Base-by-base conservation (phyloP, 345 rosid genomes). In the Reutealis trisperma region DNA sequence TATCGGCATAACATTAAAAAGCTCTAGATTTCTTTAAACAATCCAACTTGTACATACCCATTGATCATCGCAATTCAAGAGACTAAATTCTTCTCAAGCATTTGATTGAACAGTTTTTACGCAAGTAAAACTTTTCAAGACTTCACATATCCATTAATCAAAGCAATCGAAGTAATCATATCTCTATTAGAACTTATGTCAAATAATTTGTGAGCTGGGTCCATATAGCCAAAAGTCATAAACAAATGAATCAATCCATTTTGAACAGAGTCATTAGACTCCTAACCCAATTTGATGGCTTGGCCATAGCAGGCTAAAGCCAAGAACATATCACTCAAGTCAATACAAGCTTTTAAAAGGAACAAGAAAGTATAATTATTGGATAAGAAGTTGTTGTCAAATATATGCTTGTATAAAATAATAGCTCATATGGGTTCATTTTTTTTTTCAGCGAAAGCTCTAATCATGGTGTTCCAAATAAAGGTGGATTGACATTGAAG, bases 301-400 rank as follows among this genome's bases (percentile, higher is more conserved):
- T 79, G 90, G 61, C 75, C 79, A 70, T 87, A 87, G 66, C 68
- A 83, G 21, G 63, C 57, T 19, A 79, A 68, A 30, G 82, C 88
- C 52, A 63, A 34, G 22, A 44, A 10, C 52, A 62, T 60, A 58
- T 81, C 57, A 0, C 72, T 63, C 21, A 81, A 77, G 37, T 78
- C 75, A 62, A 77, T 51, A 67, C 89, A 84, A 72, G 90, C 88
- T 16, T 80, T 79, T 55, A 87, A 82, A 60, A 89, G 72, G 64
- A 87, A 89, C 30, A 90, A 89, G 75, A 85, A 85, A 11, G 87
- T 87, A 77, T 87, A 89, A 67, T 89, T 89, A 65, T 87, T 89
- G 62, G 88, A 87, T 59, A 73, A 70, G 69, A 75, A 78, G 12
- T 72, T 51, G 41, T 71, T 59, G 54, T 42, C 60, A 52, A 83